Conservation (phyloP, 331 rosid species). For the Acacia concinna region DNA sequence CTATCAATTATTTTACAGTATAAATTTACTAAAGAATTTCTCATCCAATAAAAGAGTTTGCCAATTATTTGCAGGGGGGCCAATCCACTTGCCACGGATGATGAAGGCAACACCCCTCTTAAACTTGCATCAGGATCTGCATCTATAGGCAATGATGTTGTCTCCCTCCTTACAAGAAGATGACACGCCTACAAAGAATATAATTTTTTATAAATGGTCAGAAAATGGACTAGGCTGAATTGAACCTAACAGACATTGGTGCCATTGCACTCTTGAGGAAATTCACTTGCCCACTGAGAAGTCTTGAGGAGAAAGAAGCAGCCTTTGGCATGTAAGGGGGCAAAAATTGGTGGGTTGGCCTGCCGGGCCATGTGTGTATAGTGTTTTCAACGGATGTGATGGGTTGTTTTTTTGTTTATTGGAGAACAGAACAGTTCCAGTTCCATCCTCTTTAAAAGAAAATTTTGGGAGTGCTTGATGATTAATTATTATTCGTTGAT, state of each 20-base stretch:
- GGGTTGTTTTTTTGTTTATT: neutral
- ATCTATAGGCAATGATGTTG: conserved; percentile 36
- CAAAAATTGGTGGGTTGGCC: conserved; percentile 13
- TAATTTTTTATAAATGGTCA: neutral
- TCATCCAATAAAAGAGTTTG: neutral
- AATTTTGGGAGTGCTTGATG: conserved; percentile 8
- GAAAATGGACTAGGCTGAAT: neutral
- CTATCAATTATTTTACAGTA: neutral
- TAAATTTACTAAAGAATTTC: neutral
- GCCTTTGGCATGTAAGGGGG: neutral
- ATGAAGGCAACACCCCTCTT: conserved; percentile 53
- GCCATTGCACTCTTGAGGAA: conserved; percentile 8
- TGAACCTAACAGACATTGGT: neutral
- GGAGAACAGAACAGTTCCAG: too few relatives aligned
- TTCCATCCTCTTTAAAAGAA: conserved; percentile 25
- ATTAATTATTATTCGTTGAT: neutral
- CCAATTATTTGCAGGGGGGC: conserved; percentile 59
- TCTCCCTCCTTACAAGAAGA: conserved; percentile 37
- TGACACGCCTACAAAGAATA: conserved; percentile 22
- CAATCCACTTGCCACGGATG: conserved; percentile 44
- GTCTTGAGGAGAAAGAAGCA: neutral
- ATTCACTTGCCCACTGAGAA: neutral
- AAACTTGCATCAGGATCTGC: conserved; percentile 45
- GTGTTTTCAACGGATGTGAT: neutral
- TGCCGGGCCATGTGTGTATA: conserved; percentile 26